phyloP scores from a whole-genome alignment of 495 filamentous ascomycete species.

The Xylaria cubensis region DNA sequence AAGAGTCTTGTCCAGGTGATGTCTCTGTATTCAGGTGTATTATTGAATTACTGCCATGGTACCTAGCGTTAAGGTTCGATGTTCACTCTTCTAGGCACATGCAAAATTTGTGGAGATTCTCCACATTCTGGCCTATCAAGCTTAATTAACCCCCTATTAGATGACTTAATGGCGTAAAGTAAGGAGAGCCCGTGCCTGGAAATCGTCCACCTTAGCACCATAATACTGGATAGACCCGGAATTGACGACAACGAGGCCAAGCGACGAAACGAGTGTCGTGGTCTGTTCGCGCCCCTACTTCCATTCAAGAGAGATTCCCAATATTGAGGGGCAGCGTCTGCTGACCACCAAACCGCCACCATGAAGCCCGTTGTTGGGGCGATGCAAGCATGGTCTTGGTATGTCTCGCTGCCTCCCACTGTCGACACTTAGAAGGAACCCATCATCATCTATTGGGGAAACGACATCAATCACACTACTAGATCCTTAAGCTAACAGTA shows the following conservation, averaged over 20 bases:
- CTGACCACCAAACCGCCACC: slow-evolving; percentile 43
- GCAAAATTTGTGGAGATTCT: background rate
- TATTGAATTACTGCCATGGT: background rate
- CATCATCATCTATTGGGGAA: background rate
- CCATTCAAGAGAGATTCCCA: background rate
- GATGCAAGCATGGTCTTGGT: slow-evolving; percentile 95
- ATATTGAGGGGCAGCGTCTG: slow-evolving; percentile 3
- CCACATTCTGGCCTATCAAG: background rate
- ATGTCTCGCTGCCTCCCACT: slow-evolving; percentile 31
- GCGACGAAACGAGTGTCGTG: slow-evolving; percentile 7
- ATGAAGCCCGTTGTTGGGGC: slow-evolving; percentile 94
- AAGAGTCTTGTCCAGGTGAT: background rate
- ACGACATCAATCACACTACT: background rate
- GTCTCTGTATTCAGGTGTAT: background rate
- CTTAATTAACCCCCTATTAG: background rate
- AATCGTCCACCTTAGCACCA: background rate
- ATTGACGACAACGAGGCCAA: background rate
- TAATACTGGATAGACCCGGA: background rate
- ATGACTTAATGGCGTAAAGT: background rate
- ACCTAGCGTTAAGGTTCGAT: too few relatives aligned
- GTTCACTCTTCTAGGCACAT: slow-evolving; percentile 2
- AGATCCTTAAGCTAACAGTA: background rate
- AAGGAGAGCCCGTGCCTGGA: slow-evolving; percentile 1
- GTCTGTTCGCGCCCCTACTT: background rate
- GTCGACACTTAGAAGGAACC: background rate